Conservation (phyloP, 2,329 filamentous ascomycete genomes). For the Neobulgaria alba region DNA sequence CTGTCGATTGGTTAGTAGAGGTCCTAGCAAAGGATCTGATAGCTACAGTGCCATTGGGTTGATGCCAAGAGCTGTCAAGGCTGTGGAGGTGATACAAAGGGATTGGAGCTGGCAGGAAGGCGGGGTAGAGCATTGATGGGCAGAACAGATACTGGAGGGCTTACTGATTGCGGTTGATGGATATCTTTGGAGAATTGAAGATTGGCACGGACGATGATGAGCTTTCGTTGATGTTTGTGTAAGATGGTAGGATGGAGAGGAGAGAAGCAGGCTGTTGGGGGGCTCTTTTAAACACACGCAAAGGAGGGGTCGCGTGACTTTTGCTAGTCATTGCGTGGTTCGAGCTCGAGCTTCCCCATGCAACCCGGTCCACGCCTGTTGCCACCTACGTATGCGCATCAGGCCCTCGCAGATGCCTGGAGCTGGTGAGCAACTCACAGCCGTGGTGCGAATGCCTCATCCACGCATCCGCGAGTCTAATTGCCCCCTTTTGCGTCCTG, state of each 20-base stretch:
- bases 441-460: no score
- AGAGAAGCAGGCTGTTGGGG: not conserved
- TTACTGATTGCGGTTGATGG: slow-evolving; percentile 21
- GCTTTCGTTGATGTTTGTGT: slow-evolving; percentile 2
- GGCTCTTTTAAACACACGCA: not conserved
- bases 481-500: no score
- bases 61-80: slow-evolving; percentile 3
- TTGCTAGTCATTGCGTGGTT: not conserved
- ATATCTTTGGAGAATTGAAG: slow-evolving; percentile 8
- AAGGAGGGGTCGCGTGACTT: not conserved
- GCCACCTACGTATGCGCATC: not conserved
- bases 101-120: slow-evolving; percentile 6
- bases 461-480: no score
- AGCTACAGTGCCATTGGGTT: slow-evolving; percentile 6
- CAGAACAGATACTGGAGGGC: slow-evolving; percentile 8
- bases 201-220: slow-evolving; percentile 1
- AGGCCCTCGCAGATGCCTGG: no score
- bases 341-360: not conserved
- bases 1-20: slow-evolving; percentile 37
- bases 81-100: slow-evolving; percentile 7
- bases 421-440: no score
- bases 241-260: slow-evolving; percentile 1
- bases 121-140: slow-evolving; percentile 13
- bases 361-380: not conserved
- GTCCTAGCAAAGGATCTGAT: not conserved